Conservation (phyloP, 1,284 basidiomycete species). For the Ustilago trichophora region DNA sequence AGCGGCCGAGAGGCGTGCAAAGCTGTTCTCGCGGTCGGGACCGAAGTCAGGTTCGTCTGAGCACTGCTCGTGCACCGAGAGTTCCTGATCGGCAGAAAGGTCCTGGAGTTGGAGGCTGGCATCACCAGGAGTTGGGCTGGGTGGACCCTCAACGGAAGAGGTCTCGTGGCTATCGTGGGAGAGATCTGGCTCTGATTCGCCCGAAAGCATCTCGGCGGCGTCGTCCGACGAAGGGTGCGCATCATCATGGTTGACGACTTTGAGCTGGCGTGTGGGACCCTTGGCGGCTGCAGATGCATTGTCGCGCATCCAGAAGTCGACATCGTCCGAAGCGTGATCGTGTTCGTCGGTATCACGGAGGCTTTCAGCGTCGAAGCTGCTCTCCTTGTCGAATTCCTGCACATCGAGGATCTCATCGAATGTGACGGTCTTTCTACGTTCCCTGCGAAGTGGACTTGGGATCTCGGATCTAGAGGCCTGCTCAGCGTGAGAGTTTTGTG, state of each 20-base stretch:
- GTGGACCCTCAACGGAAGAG: slow-evolving; percentile 48
- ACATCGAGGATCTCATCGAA: slow-evolving; percentile 87
- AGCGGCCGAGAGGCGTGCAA: slow-evolving; percentile 44
- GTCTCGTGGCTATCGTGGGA: slow-evolving; percentile 46
- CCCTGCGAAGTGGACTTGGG: slow-evolving; percentile 14
- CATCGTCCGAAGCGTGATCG: slow-evolving; percentile 14
- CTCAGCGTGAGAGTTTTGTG: slow-evolving; percentile 4
- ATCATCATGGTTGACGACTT: slow-evolving; percentile 41
- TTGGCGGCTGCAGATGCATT: background rate
- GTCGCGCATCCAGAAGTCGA: slow-evolving; percentile 20
- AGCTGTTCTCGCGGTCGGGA: slow-evolving; percentile 39
- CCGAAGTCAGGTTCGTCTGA: slow-evolving; percentile 13
- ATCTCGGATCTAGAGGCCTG: background rate
- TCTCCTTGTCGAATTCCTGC: slow-evolving; percentile 72
- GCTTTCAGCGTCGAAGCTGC: slow-evolving; percentile 55
- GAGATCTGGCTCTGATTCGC: slow-evolving; percentile 38
- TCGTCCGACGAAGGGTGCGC: slow-evolving; percentile 7
- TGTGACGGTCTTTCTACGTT: slow-evolving; percentile 75
- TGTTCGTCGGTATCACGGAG: slow-evolving; percentile 25
- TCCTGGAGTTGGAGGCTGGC: slow-evolving; percentile 16
- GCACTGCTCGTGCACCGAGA: slow-evolving; percentile 4
- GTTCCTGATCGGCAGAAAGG: slow-evolving; percentile 28
- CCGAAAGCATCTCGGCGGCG: slow-evolving; percentile 11
- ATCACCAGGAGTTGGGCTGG: slow-evolving; percentile 27
- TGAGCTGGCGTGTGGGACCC: slow-evolving; percentile 10